Conservation (phyloP, 2,329 filamentous ascomycete genomes). For the Hymenoscyphus infarciens region DNA sequence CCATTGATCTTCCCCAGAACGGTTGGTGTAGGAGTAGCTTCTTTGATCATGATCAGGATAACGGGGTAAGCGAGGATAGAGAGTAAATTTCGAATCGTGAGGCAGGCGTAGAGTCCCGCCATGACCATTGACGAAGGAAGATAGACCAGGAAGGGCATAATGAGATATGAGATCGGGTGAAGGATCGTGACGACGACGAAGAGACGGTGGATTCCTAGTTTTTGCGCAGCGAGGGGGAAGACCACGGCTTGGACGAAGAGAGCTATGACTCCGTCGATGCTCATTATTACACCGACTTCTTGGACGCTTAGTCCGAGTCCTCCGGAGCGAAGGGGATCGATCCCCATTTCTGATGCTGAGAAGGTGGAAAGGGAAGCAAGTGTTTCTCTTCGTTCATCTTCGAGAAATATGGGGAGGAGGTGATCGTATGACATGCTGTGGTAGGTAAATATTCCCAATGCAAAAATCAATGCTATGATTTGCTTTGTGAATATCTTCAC, state of each 20-base stretch:
- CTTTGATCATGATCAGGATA: constrained; percentile 64
- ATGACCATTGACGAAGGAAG: constrained; percentile 50
- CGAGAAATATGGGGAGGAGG: constrained; percentile 86
- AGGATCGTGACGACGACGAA: constrained; percentile 56
- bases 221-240: constrained; percentile 57
- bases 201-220: constrained; percentile 53
- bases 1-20: constrained; percentile 64
- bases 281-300: constrained; percentile 59
- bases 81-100: constrained; percentile 52
- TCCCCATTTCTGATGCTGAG: constrained; percentile 30
- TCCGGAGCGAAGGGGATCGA: constrained; percentile 54
- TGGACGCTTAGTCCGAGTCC: constrained; percentile 61
- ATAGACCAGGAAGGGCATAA: constrained; percentile 56
- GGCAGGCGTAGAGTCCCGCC: constrained; percentile 51
- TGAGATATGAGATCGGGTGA: constrained; percentile 58
- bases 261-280: constrained; percentile 55
- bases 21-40: constrained; percentile 54
- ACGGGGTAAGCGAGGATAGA: constrained; percentile 63
- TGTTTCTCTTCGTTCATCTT: constrained; percentile 59
- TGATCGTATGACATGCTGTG: constrained; percentile 96
- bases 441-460: constrained; percentile 86
- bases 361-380: constrained; percentile 27
- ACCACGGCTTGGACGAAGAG: constrained; percentile 57
- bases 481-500: constrained; percentile 55
- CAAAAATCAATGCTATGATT: constrained; percentile 73